These are phyloP conservation scores for Acer campestre DNA, from an alignment of 345 rosid species.

Conservation along the genomic window DNA sequence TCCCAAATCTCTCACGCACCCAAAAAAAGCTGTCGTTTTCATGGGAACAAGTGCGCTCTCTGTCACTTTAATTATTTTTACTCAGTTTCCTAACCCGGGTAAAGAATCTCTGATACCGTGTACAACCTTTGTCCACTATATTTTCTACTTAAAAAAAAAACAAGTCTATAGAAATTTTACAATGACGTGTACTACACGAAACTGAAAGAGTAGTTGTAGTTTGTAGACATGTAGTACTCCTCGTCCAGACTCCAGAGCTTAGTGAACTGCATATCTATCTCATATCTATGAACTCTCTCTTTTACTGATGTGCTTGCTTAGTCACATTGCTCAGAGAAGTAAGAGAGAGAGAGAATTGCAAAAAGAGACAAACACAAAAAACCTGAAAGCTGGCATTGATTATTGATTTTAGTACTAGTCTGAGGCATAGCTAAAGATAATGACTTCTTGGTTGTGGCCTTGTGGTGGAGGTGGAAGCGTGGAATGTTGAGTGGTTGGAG, in stretches of 20 bases:
- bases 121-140: background rate
- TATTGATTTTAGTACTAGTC: background rate
- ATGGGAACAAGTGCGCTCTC: slow-evolving; percentile 17
- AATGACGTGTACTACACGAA: slow-evolving; percentile 7
- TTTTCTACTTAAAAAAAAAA: background rate
- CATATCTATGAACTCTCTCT: background rate
- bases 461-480: too few species aligned
- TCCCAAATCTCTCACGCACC: background rate
- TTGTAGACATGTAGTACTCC: background rate
- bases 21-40: slow-evolving; percentile 11
- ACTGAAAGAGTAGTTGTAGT: background rate
- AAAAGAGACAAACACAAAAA: background rate
- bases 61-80: background rate
- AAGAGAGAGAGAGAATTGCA: background rate
- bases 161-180: background rate
- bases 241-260: background rate
- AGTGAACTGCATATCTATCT: background rate
- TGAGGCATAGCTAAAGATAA: background rate
- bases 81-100: slow-evolving; percentile 23
- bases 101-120: slow-evolving; percentile 37
- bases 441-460: background rate
- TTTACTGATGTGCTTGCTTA: slow-evolving; percentile 1
- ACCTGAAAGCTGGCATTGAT: background rate
- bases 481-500: too few species aligned
- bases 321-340: background rate